These are phyloP conservation scores for Ananas comosus DNA, from an alignment of 176 grass and related monocot genomes.

Conservation along the genomic window DNA sequence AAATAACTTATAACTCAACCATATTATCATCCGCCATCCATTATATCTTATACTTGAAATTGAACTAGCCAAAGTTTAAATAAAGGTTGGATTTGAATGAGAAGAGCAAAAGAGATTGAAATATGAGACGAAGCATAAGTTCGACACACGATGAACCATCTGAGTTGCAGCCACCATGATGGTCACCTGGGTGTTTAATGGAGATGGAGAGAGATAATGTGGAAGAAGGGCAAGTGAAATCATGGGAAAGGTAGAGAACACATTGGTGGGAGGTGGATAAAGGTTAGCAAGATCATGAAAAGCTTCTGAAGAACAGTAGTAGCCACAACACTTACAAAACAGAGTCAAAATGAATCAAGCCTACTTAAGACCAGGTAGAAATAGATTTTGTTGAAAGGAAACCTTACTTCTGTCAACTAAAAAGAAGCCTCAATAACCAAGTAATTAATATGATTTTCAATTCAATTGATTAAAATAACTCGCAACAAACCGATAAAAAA, in stretches of 20 bases:
- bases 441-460: no score
- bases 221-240: neutral
- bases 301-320: neutral
- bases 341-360: neutral
- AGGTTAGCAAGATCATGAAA: neutral
- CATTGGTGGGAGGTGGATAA: neutral
- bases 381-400: no score
- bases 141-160: neutral
- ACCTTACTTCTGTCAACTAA: no score
- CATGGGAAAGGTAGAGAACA: neutral
- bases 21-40: no score
- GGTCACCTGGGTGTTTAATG: neutral
- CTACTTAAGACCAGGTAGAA: no score
- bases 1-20: no score
- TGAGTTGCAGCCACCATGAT: neutral
- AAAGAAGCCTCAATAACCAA: no score
- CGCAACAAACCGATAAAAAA: no score
- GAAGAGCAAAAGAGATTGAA: neutral
- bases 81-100: neutral
- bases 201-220: neutral
- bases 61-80: neutral
- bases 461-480: no score
- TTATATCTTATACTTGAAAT: no score
- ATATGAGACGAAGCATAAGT: no score
- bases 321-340: neutral